These are phyloP conservation scores for Capsaspora owczarzaki DNA, from an alignment of 78 protist genomes.

Conservation along the genomic window DNA sequence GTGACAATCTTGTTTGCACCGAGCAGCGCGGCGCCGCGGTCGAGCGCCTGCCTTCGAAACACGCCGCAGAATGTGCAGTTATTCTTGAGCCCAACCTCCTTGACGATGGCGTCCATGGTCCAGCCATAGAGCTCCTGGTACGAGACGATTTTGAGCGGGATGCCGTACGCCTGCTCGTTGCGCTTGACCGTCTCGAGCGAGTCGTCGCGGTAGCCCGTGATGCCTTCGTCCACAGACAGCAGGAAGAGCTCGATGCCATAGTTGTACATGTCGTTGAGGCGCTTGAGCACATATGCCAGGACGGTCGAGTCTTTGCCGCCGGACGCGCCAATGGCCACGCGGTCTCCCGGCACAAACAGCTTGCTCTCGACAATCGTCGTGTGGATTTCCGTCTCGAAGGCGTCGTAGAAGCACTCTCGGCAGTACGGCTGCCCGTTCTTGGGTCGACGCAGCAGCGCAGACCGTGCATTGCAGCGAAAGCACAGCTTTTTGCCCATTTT, in stretches of 20 bases:
- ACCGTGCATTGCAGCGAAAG: neutral
- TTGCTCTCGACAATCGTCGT: conserved; percentile 49
- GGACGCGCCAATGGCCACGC: conserved; percentile 80
- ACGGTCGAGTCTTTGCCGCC: conserved; percentile 94
- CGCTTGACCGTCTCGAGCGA: conserved; percentile 76
- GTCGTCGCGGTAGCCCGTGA: conserved; percentile 89
- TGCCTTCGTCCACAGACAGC: conserved; percentile 91
- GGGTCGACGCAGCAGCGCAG: conserved; percentile 33
- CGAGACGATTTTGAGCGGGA: conserved; percentile 73
- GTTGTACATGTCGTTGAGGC: conserved; percentile 55
- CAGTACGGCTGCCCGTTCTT: conserved; percentile 63
- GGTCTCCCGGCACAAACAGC: conserved; percentile 63
- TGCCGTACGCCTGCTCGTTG: conserved; percentile 52
- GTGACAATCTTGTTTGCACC: conserved; percentile 54
- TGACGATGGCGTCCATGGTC: conserved; percentile 84
- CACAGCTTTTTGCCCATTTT: neutral
- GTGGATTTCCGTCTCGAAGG: conserved; percentile 83
- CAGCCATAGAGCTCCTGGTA: conserved; percentile 84
- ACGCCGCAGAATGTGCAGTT: conserved; percentile 91
- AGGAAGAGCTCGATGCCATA: conserved; percentile 74
- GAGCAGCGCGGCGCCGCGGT: conserved; percentile 67
- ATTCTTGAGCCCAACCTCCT: conserved; percentile 52
- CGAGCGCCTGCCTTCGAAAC: conserved; percentile 86
- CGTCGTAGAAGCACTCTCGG: conserved; percentile 66
- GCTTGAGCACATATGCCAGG: conserved; percentile 61